These are phyloP conservation scores for Tetracentron sinense DNA, from an alignment of 164 flowering plant genomes.

Conservation along the genomic window DNA sequence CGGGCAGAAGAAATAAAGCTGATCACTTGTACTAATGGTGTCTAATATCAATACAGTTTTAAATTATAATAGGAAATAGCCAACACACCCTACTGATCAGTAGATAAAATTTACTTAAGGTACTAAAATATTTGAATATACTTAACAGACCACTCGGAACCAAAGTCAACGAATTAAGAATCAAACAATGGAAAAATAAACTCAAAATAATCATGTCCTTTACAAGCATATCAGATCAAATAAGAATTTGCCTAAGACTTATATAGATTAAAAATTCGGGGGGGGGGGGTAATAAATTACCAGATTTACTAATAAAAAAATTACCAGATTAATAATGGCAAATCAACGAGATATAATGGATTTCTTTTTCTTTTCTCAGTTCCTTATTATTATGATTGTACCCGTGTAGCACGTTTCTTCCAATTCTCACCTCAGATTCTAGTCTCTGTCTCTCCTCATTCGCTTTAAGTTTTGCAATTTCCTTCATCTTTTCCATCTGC, in stretches of 20 bases:
- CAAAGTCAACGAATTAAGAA: constrained; percentile 3
- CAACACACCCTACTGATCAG: neutral
- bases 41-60: neutral
- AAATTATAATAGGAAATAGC: neutral
- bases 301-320: too few relatives aligned
- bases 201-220: neutral
- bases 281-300: too few relatives aligned
- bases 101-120: neutral
- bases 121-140: neutral
- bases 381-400: neutral
- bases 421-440: constrained; percentile 74
- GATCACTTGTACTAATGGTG: neutral
- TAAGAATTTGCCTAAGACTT: neutral
- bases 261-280: neutral
- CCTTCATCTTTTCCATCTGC: constrained; percentile 93
- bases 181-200: neutral
- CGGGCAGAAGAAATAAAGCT: neutral
- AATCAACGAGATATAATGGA: neutral
- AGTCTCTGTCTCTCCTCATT: constrained; percentile 68
- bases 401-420: neutral
- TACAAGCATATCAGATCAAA: neutral
- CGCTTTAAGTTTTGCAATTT: constrained; percentile 75
- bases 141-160: neutral
- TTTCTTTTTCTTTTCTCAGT: neutral
- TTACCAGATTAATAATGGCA: neutral